Evolutionary conservation across 192 early-diverging fungal genomes (phyloP).

Genomic region (Gigaspora rosea): DNA sequence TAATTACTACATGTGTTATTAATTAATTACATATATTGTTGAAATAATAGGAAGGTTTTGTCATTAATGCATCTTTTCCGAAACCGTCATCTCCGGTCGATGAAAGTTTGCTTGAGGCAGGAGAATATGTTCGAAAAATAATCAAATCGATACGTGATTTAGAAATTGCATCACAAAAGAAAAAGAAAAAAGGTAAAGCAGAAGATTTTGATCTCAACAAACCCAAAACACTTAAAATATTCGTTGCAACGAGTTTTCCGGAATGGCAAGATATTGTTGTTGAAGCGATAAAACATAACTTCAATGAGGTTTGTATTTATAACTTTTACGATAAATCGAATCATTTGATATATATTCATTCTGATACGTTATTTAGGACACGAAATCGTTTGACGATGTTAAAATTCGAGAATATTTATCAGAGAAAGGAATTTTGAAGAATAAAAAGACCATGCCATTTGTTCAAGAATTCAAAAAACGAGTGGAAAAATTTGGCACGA

Average conservation of each 20-base stretch:
- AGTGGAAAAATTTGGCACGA: slow-evolving; percentile 63
- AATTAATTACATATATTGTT: neutral
- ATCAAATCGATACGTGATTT: slow-evolving; percentile 77
- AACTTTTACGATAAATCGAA: neutral
- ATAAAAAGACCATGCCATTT: slow-evolving; percentile 98
- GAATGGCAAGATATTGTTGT: slow-evolving; percentile 86
- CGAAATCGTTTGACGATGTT: slow-evolving; percentile 71
- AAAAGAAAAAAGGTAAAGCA: slow-evolving; percentile 74
- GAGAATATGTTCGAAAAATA: slow-evolving; percentile 78
- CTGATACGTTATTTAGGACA: slow-evolving; percentile 14
- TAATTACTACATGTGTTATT: neutral
- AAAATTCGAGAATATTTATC: slow-evolving; percentile 69
- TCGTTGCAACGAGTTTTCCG: slow-evolving; percentile 82
- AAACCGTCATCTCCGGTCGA: slow-evolving; percentile 60
- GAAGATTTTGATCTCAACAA: slow-evolving; percentile 58
- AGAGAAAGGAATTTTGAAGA: slow-evolving; percentile 77
- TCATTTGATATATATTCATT: slow-evolving; percentile 5
- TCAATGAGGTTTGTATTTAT: slow-evolving; percentile 39
- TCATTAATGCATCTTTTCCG: slow-evolving; percentile 70
- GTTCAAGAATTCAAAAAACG: slow-evolving; percentile 86
- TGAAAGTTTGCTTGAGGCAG: slow-evolving; percentile 68
- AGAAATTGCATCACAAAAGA: slow-evolving; percentile 72
- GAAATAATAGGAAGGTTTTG: slow-evolving; percentile 35
- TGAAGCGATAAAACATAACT: slow-evolving; percentile 58
- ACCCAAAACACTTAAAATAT: slow-evolving; percentile 76